Conservation (phyloP, 345 rosid species). For the Salix viminalis region DNA sequence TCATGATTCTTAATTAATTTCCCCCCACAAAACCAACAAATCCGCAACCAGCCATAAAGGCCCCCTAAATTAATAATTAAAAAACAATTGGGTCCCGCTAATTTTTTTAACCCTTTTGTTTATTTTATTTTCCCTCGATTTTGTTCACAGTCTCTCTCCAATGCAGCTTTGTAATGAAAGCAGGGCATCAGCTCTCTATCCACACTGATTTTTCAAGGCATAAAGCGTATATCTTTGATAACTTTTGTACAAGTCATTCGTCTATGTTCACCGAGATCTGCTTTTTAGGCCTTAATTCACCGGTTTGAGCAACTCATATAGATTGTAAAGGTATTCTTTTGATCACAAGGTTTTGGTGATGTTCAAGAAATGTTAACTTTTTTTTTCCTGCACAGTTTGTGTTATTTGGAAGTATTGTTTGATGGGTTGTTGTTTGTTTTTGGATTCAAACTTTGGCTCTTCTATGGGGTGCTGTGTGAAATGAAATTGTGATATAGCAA, state of each 20-base stretch:
- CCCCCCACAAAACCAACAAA: constrained; percentile 22
- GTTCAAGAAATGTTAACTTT: neutral
- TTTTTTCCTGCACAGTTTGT: neutral
- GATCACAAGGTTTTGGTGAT: constrained; percentile 4
- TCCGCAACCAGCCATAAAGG: constrained; percentile 21
- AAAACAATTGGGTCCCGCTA: constrained; percentile 15
- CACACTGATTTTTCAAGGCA: neutral
- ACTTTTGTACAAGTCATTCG: neutral
- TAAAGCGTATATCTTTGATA: constrained; percentile 18
- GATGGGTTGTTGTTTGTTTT: constrained; percentile 3
- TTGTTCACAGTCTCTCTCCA: constrained; percentile 10
- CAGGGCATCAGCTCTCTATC: neutral
- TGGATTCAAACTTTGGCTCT: constrained; percentile 7
- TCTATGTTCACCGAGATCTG: constrained; percentile 21
- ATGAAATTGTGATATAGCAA: constrained; percentile 6
- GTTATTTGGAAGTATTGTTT: neutral
- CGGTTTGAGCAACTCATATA: neutral
- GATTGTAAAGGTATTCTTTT: constrained; percentile 21
- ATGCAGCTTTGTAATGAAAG: constrained; percentile 27
- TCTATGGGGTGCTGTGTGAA: neutral
- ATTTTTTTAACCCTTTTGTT: neutral
- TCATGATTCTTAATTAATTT: constrained; percentile 12
- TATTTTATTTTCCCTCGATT: neutral
- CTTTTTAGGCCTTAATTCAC: constrained; percentile 13
- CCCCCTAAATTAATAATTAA: neutral